Evolutionary conservation across 768 basidiomycete species (phyloP), one percentile per base, ranked within the genome.

Genomic region (Amanita fuliginea): DNA sequence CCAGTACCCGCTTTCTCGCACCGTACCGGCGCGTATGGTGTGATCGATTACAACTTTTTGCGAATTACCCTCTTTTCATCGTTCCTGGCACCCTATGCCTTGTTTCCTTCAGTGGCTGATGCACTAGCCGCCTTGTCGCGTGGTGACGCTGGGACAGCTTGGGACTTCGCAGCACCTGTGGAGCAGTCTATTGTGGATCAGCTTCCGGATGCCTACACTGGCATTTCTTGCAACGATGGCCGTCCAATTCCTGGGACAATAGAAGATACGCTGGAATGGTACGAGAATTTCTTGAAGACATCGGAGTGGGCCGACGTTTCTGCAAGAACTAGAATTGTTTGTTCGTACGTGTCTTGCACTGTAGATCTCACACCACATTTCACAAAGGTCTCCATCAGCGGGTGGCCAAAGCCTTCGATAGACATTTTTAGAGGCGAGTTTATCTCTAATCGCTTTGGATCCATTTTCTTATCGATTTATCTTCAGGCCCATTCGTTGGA

Each of bases 211-310:
- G 42, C 24, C 4, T n/a, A 3, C 4, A 13, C 43, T 1, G 60
- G 64, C 0, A 59, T 70, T 21, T 9, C 56, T 4, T 70, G 69
- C 50, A 66, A 66, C 43, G 70, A 72, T 47, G 69, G 68, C 5
- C 55, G 58, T 18, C 44, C 57, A 6, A 56, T 70, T 1, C 62
- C 67, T 1, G 46, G 47, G 3, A 52, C 58, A 34, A 50, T 69
- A 5, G 54, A 59, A 18, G 62, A 62, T 14, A 48, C 62, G 7
- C 51, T 64, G 40, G 47, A 60, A 14, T 65, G 62, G 48, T 64
- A 60, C 24, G 42, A 60, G 2, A 51, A 59, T 22, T 51, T 63
- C n/a, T 55, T 45, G 18, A 53, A 57, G 34, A 46, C 48, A 1
- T 67, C 63, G 1, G 49, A 59, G 11, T 69, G 65, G 62, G 63